These are phyloP conservation scores for Yamadazyma olivae DNA, from an alignment of 805 yeast species.

Conservation along the genomic window DNA sequence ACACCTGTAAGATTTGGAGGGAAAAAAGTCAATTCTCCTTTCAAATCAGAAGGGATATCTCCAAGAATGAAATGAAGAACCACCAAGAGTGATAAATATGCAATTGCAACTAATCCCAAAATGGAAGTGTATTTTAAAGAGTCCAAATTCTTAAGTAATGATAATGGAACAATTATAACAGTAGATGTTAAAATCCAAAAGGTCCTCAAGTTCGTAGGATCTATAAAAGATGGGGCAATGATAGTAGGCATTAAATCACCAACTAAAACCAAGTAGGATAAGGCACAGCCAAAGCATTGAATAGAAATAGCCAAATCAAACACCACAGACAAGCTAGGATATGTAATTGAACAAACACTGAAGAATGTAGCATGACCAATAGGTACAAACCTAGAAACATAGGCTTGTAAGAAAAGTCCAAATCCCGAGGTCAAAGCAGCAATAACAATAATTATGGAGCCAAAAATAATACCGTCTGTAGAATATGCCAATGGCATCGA, in stretches of 20 bases:
- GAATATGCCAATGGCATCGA: slow-evolving; percentile 74
- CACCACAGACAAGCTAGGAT: slow-evolving; percentile 63
- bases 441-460: slow-evolving; percentile 49
- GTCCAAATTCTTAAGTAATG: slow-evolving; percentile 72
- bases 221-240: slow-evolving; percentile 20
- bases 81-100: slow-evolving; percentile 70
- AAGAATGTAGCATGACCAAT: slow-evolving; percentile 68
- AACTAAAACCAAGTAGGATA: slow-evolving; percentile 71
- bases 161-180: slow-evolving; percentile 52
- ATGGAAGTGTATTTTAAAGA: slow-evolving; percentile 84
- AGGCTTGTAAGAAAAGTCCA: slow-evolving; percentile 63
- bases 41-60: slow-evolving; percentile 41
- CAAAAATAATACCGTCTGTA: slow-evolving; percentile 63
- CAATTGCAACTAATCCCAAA: slow-evolving; percentile 78
- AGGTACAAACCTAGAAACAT: slow-evolving; percentile 54
- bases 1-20: slow-evolving; percentile 49
- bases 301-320: slow-evolving; percentile 73
- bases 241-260: slow-evolving; percentile 78
- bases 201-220: slow-evolving; percentile 32
- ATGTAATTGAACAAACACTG: slow-evolving; percentile 61
- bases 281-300: slow-evolving; percentile 78
- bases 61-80: slow-evolving; percentile 62
- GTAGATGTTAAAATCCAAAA: slow-evolving; percentile 60
- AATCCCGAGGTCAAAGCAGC: slow-evolving; percentile 67
- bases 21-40: slow-evolving; percentile 27